phyloP scores from a whole-genome alignment of 345 rosid species.

The Salix arbutifolia region DNA sequence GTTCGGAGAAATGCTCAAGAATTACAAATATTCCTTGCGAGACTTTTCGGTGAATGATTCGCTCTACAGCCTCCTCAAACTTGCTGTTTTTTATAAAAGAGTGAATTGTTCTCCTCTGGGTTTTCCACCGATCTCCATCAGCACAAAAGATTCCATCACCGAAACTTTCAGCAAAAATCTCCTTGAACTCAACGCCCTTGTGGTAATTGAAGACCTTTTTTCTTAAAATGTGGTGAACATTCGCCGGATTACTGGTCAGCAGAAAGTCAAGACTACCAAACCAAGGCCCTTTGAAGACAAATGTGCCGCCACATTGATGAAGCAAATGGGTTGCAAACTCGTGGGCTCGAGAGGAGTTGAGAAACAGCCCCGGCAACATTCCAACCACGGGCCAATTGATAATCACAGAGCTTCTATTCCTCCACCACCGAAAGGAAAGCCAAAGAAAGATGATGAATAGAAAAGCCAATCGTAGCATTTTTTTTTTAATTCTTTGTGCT shows the following conservation, averaged over 20 bases:
- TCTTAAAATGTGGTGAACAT: constrained; percentile 12
- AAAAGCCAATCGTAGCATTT: too few relatives aligned
- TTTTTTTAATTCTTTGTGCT: too few relatives aligned
- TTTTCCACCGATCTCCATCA: constrained; percentile 18
- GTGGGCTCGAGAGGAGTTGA: neutral
- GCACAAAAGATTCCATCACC: constrained; percentile 18
- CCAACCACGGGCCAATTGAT: constrained; percentile 15
- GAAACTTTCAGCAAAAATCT: constrained; percentile 4
- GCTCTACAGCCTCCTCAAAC: neutral
- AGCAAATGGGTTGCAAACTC: constrained; percentile 2
- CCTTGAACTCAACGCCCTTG: constrained; percentile 12
- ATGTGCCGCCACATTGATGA: neutral
- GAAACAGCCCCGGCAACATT: constrained; percentile 8
- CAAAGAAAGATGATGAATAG: neutral
- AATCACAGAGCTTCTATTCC: neutral
- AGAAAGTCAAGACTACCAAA: constrained; percentile 12
- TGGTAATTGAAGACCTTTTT: constrained; percentile 12
- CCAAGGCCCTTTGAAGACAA: constrained; percentile 18
- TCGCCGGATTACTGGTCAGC: constrained; percentile 16
- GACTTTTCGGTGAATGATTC: neutral
- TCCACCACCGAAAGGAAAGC: neutral
- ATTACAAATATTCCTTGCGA: too few relatives aligned
- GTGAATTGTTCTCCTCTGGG: constrained; percentile 7
- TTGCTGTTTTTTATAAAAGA: neutral
- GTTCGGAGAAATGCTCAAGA: too few relatives aligned